A percentile compares a stretch with the other conserved stretches of the same genome.
phyloP scores from a whole-genome alignment of 2,329 filamentous ascomycete species.

The Hymenoscyphus repandus region DNA sequence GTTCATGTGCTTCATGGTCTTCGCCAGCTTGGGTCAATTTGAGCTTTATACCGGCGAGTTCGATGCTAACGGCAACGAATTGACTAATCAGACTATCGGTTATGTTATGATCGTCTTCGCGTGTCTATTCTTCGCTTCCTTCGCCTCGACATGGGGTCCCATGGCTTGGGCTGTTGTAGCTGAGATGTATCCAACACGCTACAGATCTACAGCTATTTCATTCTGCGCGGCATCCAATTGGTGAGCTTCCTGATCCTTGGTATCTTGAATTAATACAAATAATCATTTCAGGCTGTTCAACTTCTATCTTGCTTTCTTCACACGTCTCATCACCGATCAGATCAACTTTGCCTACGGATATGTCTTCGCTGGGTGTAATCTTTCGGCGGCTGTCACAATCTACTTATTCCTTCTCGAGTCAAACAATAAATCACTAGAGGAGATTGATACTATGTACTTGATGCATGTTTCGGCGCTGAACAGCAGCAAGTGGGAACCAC shows the following conservation, averaged over 20 bases:
- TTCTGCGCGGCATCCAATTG: neutral
- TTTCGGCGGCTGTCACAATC: neutral
- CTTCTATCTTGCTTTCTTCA: neutral
- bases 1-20: neutral
- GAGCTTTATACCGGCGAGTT: neutral
- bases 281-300: neutral
- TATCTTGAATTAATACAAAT: conserved; percentile 37
- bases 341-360: neutral
- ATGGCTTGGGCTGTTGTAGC: neutral
- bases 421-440: conserved; percentile 32
- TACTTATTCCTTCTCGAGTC: conserved; percentile 26
- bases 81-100: neutral
- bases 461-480: neutral
- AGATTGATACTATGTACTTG: conserved; percentile 20
- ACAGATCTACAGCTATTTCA: neutral
- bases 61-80: neutral
- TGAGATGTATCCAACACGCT: neutral
- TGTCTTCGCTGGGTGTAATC: neutral
- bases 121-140: neutral
- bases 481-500: neutral
- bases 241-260: neutral
- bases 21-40: neutral
- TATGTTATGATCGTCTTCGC: neutral
- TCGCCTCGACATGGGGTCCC: neutral
- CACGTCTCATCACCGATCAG: neutral